Evolutionary conservation across 2,329 filamentous ascomycete genomes (phyloP).

Genomic region (Fusarium nematophilum): DNA sequence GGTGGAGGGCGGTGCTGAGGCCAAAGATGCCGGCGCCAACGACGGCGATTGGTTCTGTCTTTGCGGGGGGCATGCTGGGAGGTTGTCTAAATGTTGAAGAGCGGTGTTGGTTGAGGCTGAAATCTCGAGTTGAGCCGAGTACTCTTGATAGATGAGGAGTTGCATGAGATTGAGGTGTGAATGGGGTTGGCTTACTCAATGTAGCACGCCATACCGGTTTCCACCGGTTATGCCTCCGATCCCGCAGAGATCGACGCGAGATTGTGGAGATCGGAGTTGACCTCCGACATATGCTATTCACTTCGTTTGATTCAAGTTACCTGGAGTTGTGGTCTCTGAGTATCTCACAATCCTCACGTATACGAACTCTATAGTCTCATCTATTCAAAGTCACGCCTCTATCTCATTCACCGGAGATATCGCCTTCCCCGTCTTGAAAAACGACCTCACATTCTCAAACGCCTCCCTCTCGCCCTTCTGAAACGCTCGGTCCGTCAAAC

Average conservation of each 20-base stretch:
- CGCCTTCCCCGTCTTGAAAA: slow-evolving; percentile 53
- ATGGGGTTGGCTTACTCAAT: too few relatives aligned
- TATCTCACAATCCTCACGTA: background rate
- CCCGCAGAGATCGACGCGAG: background rate
- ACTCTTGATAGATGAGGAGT: too few relatives aligned
- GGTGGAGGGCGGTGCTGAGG: slow-evolving; percentile 49
- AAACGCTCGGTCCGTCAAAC: slow-evolving; percentile 56
- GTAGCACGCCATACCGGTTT: too few relatives aligned
- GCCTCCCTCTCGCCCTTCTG: slow-evolving; percentile 57
- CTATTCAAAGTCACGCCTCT: background rate
- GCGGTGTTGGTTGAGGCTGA: background rate
- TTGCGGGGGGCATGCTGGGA: slow-evolving; percentile 6
- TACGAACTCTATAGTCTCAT: background rate
- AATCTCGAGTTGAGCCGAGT: too few relatives aligned
- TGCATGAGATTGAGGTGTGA: too few relatives aligned
- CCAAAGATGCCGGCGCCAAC: slow-evolving; percentile 48
- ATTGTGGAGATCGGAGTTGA: background rate
- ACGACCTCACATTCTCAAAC: slow-evolving; percentile 58
- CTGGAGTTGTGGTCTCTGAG: background rate
- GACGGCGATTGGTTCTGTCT: slow-evolving; percentile 31
- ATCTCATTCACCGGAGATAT: slow-evolving; percentile 51
- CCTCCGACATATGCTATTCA: background rate
- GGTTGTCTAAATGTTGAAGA: background rate
- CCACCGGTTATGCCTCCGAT: too few relatives aligned
- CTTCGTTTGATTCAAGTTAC: background rate